A percentile compares a stretch with the other conserved stretches of the same genome.
Evolutionary conservation across 2,329 filamentous ascomycete species (phyloP).

Genomic region (Clonostachys rhizophaga): DNA sequence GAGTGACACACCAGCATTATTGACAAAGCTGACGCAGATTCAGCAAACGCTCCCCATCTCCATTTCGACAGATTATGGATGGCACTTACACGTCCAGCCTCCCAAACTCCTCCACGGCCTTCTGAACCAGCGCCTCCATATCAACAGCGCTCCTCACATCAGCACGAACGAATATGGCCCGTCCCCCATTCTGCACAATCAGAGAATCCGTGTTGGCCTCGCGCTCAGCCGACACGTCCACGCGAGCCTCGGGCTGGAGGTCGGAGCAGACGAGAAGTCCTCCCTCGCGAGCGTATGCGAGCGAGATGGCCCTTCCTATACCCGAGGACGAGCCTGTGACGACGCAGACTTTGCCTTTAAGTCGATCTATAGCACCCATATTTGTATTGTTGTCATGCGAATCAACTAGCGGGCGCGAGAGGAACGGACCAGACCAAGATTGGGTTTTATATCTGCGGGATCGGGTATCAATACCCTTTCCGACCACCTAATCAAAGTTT

Average conservation of each 20-base stretch:
- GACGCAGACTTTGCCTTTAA: not conserved
- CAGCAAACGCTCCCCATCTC: slow-evolving; percentile 12
- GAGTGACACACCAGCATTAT: slow-evolving; percentile 31
- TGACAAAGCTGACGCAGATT: slow-evolving; percentile 27
- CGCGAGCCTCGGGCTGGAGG: slow-evolving; percentile 17
- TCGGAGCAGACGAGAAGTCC: slow-evolving; percentile 36
- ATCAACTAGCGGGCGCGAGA: too few relatives aligned
- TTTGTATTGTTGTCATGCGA: too few relatives aligned
- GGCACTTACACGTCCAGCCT: slow-evolving; percentile 33
- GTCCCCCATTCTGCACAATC: slow-evolving; percentile 23
- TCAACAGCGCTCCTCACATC: slow-evolving; percentile 31
- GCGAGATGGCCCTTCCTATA: slow-evolving; percentile 29
- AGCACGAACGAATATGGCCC: slow-evolving; percentile 32
- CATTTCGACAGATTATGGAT: slow-evolving; percentile 14
- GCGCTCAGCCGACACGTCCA: slow-evolving; percentile 2
- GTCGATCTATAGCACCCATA: not conserved
- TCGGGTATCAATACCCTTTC: too few relatives aligned
- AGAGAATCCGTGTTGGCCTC: slow-evolving; percentile 24
- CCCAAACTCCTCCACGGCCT: slow-evolving; percentile 26
- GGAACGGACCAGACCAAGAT: too few relatives aligned
- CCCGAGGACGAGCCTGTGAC: slow-evolving; percentile 3
- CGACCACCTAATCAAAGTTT: too few relatives aligned
- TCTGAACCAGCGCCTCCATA: slow-evolving; percentile 27
- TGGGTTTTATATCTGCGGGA: too few relatives aligned
- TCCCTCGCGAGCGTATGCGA: slow-evolving; percentile 31